Base-by-base conservation (phyloP, 768 basidiomycete species). In the Lactifluus echinatus region DNA sequence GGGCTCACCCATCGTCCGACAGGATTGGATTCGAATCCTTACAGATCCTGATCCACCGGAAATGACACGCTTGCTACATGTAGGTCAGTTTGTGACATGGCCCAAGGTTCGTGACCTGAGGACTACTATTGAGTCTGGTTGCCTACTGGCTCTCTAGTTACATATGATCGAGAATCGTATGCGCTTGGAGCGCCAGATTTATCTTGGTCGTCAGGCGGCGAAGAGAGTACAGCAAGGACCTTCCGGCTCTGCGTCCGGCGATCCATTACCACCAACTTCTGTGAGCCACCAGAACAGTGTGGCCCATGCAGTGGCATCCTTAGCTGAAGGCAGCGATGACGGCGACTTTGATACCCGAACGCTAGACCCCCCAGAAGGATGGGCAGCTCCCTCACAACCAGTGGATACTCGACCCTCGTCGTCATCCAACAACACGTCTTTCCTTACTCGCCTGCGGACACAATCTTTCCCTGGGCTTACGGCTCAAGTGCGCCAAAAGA, bases 141-240 rank as follows among this genome's bases (percentile, higher is more conserved):
- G 17, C 55, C 44, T 15, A 59, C 39, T 15, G n/a, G 19, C 24
- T 39, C 19, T 11, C 29, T 64, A 94, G 93, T 72, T 96, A 14
- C 92, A 91, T 64, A 97, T 98, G 81, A 89, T 97, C 57, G 83
- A 87, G 67, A 97, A 98, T 68, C 79, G 95, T n/a, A 78, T 82
- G 62, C 80, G 81, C 8, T 75, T 91, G n/a, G 87, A 96, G 70
- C 84, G 83, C 53, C 85, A 92, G 64, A 89, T 96, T 47, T 75
- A 84, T 39, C 73, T 84, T 11, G 93, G 93, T 19, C 83, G 93
- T 11, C 82, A 87, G 65, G 75, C 76, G 50, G 77, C 91, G 40
- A 85, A 89, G 19, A 77, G 71, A 59, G 72, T 77, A 8, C 69
- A 79, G 44, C 81, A 80, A 59, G 28, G 37, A 34, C 28, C 50